Conservation (phyloP, 2,329 filamentous ascomycete species). For the Botryotinia globosa region DNA sequence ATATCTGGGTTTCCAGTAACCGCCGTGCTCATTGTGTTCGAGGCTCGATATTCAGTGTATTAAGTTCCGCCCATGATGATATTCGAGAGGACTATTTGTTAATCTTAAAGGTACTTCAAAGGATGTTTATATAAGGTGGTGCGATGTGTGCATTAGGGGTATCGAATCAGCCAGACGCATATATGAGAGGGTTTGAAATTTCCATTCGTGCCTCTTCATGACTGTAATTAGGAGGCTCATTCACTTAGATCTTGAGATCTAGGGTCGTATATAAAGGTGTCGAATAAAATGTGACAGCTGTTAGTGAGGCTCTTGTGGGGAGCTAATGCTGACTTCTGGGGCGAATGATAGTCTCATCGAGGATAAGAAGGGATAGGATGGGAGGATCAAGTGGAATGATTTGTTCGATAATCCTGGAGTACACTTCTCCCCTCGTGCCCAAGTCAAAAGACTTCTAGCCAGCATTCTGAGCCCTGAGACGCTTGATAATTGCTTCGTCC, state of each 20-base stretch:
- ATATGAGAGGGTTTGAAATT: background rate
- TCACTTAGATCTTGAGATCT: background rate
- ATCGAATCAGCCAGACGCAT: background rate
- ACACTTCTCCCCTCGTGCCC: background rate
- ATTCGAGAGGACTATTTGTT: background rate
- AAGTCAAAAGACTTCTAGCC: background rate
- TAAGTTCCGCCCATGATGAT: background rate
- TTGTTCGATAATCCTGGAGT: too few species aligned
- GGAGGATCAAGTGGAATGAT: background rate
- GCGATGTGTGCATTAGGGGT: background rate
- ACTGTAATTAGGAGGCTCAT: background rate
- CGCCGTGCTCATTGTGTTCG: background rate
- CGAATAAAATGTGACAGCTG: accelerated
- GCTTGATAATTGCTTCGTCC: conserved; percentile 45
- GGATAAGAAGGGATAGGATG: background rate
- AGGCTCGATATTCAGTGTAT: background rate
- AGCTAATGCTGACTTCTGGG: background rate
- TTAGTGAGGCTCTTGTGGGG: background rate
- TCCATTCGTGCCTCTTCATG: background rate
- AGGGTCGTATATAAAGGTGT: background rate
- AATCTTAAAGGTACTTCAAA: background rate
- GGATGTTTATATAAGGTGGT: background rate
- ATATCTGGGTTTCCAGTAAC: background rate
- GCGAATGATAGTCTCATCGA: background rate
- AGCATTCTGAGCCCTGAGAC: conserved; percentile 23